Conservation (phyloP, 257 asterid species). For the Misopates orontium region DNA sequence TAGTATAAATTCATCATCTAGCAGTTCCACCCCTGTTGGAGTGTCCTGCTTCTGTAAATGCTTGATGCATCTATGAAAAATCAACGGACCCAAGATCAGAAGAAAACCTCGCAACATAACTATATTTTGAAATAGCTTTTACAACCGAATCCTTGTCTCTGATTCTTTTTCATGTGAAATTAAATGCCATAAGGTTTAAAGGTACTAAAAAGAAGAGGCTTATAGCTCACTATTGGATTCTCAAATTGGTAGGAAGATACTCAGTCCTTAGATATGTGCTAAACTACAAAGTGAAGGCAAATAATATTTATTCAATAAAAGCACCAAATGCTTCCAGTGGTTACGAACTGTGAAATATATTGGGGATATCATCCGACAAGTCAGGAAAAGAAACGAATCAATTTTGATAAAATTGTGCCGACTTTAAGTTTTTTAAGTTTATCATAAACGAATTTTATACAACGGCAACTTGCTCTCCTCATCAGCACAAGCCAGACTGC, state of each 20-base stretch:
- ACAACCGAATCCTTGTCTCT: background rate
- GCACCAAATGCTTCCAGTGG: too few relatives aligned
- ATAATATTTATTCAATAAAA: too few relatives aligned
- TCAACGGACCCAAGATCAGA: background rate
- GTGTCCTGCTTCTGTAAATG: constrained; percentile 68
- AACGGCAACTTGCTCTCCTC: too few relatives aligned
- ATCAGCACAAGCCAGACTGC: too few relatives aligned
- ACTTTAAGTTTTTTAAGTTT: background rate
- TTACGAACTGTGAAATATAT: too few relatives aligned
- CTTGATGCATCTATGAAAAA: constrained; percentile 56
- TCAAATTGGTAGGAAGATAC: too few relatives aligned
- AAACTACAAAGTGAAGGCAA: too few relatives aligned
- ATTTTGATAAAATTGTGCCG: background rate
- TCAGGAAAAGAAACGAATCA: background rate
- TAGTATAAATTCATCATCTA: constrained; percentile 72
- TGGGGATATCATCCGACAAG: too few relatives aligned
- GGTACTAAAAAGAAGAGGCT: too few relatives aligned
- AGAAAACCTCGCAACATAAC: background rate
- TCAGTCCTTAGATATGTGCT: too few relatives aligned
- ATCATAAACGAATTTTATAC: too few relatives aligned
- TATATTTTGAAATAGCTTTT: background rate
- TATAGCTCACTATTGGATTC: too few relatives aligned
- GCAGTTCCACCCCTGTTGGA: constrained; percentile 60
- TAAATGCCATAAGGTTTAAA: background rate
- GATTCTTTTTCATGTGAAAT: background rate